Evolutionary conservation across 495 filamentous ascomycete species (phyloP).

Genomic region (Lepraria neglecta): DNA sequence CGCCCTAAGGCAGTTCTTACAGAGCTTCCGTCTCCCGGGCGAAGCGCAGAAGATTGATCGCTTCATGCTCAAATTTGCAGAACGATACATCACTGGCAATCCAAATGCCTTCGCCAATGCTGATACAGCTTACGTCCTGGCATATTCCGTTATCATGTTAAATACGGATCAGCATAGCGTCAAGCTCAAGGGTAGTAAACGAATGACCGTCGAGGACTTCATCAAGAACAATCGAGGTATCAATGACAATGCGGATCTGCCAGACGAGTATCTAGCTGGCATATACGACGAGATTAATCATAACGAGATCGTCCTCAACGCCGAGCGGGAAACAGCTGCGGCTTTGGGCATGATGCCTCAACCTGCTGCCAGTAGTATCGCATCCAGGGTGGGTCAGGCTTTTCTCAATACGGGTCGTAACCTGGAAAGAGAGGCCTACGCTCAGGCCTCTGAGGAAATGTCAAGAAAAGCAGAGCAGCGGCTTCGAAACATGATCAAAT

Average conservation of each 20-base stretch:
- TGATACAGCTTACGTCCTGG: conserved; percentile 91
- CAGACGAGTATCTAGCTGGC: conserved; percentile 79
- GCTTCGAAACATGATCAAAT: conserved; percentile 81
- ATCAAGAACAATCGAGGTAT: conserved; percentile 99
- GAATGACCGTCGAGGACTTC: conserved; percentile 96
- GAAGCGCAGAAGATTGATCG: conserved; percentile 99
- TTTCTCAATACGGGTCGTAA: conserved; percentile 87
- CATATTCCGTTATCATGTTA: conserved; percentile 93
- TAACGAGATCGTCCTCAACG: conserved; percentile 92
- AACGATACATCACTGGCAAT: conserved; percentile 89
- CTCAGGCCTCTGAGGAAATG: conserved; percentile 94
- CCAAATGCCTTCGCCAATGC: conserved; percentile 97
- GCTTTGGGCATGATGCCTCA: conserved; percentile 57
- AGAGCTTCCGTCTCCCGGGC: conserved; percentile 89
- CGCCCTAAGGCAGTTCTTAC: conserved; percentile 81
- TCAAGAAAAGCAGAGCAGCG: conserved; percentile 79
- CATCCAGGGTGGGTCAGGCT: conserved; percentile 81
- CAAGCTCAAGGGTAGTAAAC: conserved; percentile 65
- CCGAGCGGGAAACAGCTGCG: conserved; percentile 80
- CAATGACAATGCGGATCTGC: conserved; percentile 91
- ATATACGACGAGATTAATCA: conserved; percentile 89
- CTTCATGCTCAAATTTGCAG: conserved; percentile 98
- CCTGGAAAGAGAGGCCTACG: conserved; percentile 84
- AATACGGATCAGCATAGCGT: conserved; percentile 93
- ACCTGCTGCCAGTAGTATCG: conserved; percentile 62